phyloP scores from a whole-genome alignment of 768 basidiomycete genomes.

The Suillus discolor region DNA sequence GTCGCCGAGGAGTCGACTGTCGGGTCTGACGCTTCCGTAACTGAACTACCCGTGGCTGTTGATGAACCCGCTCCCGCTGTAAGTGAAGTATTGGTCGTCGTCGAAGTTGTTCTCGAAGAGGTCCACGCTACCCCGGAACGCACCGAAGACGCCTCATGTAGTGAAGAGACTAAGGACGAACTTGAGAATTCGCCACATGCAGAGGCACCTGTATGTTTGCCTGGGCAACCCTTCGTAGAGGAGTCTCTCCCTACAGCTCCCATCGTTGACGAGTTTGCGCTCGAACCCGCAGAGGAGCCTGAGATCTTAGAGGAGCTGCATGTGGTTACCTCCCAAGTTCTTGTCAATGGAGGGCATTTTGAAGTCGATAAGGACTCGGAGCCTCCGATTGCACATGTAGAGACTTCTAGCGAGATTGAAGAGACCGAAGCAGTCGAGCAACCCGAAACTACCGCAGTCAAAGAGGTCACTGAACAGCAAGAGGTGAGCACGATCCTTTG shows the following conservation, averaged over 20 bases:
- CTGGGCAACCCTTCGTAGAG: neutral
- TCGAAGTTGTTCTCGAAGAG: neutral
- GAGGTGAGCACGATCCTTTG: neutral
- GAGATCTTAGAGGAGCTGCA: slow-evolving; percentile 1
- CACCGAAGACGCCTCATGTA: neutral
- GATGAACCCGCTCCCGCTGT: slow-evolving; percentile 1
- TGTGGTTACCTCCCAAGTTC: neutral
- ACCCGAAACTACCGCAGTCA: neutral
- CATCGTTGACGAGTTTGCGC: neutral
- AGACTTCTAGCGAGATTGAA: neutral
- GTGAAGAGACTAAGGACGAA: neutral
- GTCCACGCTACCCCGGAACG: neutral
- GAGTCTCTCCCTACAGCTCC: neutral
- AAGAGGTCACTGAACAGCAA: slow-evolving; percentile 6
- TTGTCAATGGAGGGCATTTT: neutral
- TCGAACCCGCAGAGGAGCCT: slow-evolving; percentile 5
- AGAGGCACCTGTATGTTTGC: neutral
- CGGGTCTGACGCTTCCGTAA: neutral
- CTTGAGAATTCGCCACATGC: neutral
- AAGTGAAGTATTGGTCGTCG: neutral
- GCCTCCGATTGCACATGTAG: neutral
- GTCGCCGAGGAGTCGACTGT: neutral
- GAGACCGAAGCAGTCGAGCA: slow-evolving; percentile 1
- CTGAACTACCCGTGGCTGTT: neutral
- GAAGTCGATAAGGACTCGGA: neutral